phyloP scores from a whole-genome alignment of 371 early-diverging fungal species.

The Aphelidium insulamus region DNA sequence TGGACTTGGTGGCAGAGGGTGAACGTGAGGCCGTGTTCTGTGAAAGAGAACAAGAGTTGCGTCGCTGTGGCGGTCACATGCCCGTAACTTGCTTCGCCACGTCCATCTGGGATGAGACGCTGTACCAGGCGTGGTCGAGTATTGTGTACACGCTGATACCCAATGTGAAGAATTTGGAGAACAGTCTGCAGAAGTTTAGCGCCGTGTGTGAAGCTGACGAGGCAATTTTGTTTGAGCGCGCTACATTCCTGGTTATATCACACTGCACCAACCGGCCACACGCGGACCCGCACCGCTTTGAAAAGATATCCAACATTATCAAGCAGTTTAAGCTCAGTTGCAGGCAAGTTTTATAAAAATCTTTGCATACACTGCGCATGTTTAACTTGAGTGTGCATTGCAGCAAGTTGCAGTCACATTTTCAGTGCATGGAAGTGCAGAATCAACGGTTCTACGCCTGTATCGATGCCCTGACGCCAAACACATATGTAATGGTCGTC shows the following conservation, averaged over 20 bases:
- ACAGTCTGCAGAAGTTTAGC: slow-evolving; percentile 51
- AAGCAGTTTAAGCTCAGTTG: slow-evolving; percentile 78
- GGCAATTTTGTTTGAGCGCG: slow-evolving; percentile 76
- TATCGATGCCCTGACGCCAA: slow-evolving; percentile 75
- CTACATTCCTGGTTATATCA: slow-evolving; percentile 83
- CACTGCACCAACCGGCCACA: slow-evolving; percentile 31
- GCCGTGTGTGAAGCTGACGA: slow-evolving; percentile 73
- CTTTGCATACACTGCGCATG: too few species aligned
- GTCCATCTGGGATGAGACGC: slow-evolving; percentile 88
- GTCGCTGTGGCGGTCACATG: slow-evolving; percentile 41
- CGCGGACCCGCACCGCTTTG: slow-evolving; percentile 56
- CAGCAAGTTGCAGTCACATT: slow-evolving; percentile 55
- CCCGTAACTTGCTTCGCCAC: slow-evolving; percentile 54
- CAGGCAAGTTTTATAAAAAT: slow-evolving; percentile 28
- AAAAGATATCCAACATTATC: slow-evolving; percentile 79
- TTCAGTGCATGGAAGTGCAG: slow-evolving; percentile 71
- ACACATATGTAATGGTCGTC: slow-evolving; percentile 81
- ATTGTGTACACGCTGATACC: slow-evolving; percentile 87
- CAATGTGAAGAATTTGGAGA: slow-evolving; percentile 57
- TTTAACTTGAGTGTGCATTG: slow-evolving; percentile 2
- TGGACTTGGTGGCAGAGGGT: too few species aligned
- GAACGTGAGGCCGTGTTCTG: slow-evolving; percentile 18
- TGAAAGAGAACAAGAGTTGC: slow-evolving; percentile 42
- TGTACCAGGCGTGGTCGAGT: slow-evolving; percentile 89
- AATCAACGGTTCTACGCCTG: slow-evolving; percentile 59